Evolutionary conservation across 1,284 basidiomycete genomes (phyloP), one percentile per base, ranked within the genome.

Genomic region (Heterobasidion parviporum): DNA sequence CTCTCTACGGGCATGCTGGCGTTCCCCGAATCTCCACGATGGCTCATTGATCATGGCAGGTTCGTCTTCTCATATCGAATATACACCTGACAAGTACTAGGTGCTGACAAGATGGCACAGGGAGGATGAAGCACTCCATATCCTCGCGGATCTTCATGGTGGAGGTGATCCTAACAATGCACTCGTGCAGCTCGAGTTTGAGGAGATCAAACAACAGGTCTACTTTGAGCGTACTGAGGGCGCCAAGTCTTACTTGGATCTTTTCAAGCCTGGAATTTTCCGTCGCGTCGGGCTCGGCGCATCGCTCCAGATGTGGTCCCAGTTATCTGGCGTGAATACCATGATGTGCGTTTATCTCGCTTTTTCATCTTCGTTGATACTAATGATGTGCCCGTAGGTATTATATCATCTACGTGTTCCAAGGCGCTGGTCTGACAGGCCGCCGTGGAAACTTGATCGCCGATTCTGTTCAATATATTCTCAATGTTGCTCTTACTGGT

Each of bases 71-170:
- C 20, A 8, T 53, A 18, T 18, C 18, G 18, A 18, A 18, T 18
- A 18, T 1, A 18, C 18, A 14, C 44, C 12, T 46, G n/a, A 46
- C 44, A 8, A 14, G 15, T 16, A 16, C 43, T 20, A 46, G 1
- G 10, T 46, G 15, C 20, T 26, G 4, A 26, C 5, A 26, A 26
- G 5, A 26, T 26, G 5, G 26, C 26, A 26, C 26, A 26, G 26
- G 26, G 26, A 26, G 26, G 26, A 26, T 26, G 26, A 26, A 26
- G 26, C 26, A 26, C 5, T 26, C 35, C 72, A 85, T 60, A 83
- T 93, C 61, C 76, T 94, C 41, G 86, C 89, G 26, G 84, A 91
- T 63, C 79, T 92, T 26, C 91, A 93, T 65, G 91, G 89, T 51
- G 72, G 75, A 44, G 91, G 91, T 26, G 75, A 92, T 65, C 70